Evolutionary conservation across 2,329 filamentous ascomycete genomes (phyloP).

Genomic region (Cladorrhinum sp.): DNA sequence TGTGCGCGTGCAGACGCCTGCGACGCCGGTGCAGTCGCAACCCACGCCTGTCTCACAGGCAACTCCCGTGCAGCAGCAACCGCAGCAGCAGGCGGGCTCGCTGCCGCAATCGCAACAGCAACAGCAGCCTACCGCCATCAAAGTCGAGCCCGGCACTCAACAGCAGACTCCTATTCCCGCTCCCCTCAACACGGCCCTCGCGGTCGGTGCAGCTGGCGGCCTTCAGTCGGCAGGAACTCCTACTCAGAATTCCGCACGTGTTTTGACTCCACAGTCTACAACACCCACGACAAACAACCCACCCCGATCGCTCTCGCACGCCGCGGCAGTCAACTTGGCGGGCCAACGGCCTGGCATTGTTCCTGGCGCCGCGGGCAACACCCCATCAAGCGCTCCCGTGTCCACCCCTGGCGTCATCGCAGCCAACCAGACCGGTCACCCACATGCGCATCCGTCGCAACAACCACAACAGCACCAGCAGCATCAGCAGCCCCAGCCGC

Average conservation of each 20-base stretch:
- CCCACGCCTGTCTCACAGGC: slow-evolving; percentile 19
- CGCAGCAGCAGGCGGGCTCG: slow-evolving; percentile 29
- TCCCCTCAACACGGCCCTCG: slow-evolving; percentile 49
- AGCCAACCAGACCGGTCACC: slow-evolving; percentile 41
- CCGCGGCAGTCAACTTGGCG: slow-evolving; percentile 49
- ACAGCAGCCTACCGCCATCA: slow-evolving; percentile 32
- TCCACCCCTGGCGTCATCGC: slow-evolving; percentile 30
- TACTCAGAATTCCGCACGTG: slow-evolving; percentile 46
- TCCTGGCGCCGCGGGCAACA: slow-evolving; percentile 15
- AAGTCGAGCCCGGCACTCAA: slow-evolving; percentile 37
- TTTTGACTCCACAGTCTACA: slow-evolving; percentile 49
- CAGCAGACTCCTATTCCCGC: slow-evolving; percentile 31
- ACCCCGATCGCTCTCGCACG: slow-evolving; percentile 45
- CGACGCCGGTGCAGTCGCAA: slow-evolving; percentile 22
- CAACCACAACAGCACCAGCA: slow-evolving; percentile 37
- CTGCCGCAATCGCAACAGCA: slow-evolving; percentile 30
- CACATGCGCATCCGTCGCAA: slow-evolving; percentile 47
- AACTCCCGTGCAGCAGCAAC: slow-evolving; percentile 18
- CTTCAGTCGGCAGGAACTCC: slow-evolving; percentile 46
- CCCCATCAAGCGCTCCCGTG: slow-evolving; percentile 23
- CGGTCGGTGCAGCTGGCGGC: slow-evolving; percentile 36
- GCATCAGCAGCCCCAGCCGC: not conserved
- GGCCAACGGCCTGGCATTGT: slow-evolving; percentile 34
- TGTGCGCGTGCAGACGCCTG: slow-evolving; percentile 17
- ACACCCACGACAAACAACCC: slow-evolving; percentile 37